Evolutionary conservation across 2,329 filamentous ascomycete species (phyloP).

Genomic region (Stemphylium vesicarium): DNA sequence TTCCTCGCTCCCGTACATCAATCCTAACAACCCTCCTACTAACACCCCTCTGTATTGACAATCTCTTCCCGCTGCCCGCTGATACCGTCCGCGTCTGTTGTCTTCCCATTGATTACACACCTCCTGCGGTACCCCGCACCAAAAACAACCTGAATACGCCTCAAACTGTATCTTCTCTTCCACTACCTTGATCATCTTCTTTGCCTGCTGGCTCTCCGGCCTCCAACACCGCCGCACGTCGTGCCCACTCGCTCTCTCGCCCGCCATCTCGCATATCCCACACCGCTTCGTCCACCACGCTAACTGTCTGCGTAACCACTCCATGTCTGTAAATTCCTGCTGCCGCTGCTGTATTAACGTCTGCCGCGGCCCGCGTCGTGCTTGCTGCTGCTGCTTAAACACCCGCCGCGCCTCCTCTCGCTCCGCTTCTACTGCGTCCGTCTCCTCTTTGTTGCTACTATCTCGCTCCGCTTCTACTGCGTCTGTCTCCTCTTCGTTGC

Average conservation of each 20-base stretch:
- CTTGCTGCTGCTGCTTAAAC: slow-evolving; percentile 10
- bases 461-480: background rate
- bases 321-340: slow-evolving; percentile 9
- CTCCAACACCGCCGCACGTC: background rate
- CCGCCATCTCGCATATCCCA: slow-evolving; percentile 12
- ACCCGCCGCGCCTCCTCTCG: slow-evolving; percentile 2
- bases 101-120: slow-evolving; percentile 1
- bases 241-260: slow-evolving; percentile 8
- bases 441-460: background rate
- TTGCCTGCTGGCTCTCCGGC: slow-evolving; percentile 1
- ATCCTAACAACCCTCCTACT: no score
- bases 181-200: slow-evolving; percentile 5
- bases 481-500: background rate
- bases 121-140: slow-evolving; percentile 12
- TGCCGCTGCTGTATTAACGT: slow-evolving; percentile 5
- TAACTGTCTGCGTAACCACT: slow-evolving; percentile 3
- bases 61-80: no score
- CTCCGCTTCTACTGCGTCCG: background rate
- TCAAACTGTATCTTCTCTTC: slow-evolving; percentile 10
- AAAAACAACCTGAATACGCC: slow-evolving; percentile 16
- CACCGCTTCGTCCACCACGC: slow-evolving; percentile 12
- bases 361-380: background rate
- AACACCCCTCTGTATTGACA: no score
- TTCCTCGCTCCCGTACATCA: no score
- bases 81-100: no score